These are phyloP conservation scores for Exophiala viscosa DNA, from an alignment of 2,329 filamentous ascomycete species.

Conservation along the genomic window DNA sequence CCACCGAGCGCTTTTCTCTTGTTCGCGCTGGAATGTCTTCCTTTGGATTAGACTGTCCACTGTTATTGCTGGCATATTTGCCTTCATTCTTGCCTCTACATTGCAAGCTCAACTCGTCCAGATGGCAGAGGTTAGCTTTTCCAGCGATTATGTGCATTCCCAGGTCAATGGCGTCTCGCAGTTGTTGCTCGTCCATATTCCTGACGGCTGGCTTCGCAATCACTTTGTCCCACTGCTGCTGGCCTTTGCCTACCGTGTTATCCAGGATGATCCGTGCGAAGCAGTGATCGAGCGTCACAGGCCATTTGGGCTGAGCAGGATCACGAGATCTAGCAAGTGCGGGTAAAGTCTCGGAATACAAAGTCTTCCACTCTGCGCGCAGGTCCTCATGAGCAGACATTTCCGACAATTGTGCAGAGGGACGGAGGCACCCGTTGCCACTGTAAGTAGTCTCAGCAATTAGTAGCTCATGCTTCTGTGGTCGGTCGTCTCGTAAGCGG, in stretches of 20 bases:
- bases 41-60: background rate
- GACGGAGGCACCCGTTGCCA: no score
- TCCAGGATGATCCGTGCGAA: conserved; percentile 37
- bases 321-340: conserved; percentile 23
- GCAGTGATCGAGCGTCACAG: conserved; percentile 34
- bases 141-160: conserved; percentile 38
- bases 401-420: background rate
- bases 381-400: conserved; percentile 18
- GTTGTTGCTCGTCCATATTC: conserved; percentile 41
- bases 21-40: background rate
- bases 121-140: conserved; percentile 35
- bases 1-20: background rate
- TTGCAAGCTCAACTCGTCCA: conserved; percentile 40
- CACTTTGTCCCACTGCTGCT: conserved; percentile 43
- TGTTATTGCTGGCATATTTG: conserved; percentile 12
- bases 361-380: conserved; percentile 22
- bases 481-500: no score
- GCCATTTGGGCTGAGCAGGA: conserved; percentile 38
- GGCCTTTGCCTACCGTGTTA: conserved; percentile 34
- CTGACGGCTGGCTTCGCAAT: conserved; percentile 42
- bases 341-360: conserved; percentile 30
- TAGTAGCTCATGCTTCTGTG: no score
- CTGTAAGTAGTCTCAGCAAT: no score
- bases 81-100: conserved; percentile 36
- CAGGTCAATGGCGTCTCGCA: conserved; percentile 37